Evolutionary conservation across 768 basidiomycete species (phyloP).

Genomic region (Boletus huronensis): DNA sequence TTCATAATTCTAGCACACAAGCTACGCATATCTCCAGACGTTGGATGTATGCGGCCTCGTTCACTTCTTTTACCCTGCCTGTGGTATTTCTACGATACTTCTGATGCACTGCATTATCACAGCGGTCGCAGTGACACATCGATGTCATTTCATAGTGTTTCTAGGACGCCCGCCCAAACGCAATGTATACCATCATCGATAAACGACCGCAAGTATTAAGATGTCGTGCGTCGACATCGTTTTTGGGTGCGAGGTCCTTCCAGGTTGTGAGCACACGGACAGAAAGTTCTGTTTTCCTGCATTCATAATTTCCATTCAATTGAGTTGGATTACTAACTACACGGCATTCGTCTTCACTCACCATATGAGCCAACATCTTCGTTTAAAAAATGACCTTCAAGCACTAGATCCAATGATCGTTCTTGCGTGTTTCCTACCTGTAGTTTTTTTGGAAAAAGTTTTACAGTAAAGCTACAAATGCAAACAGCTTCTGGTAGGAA

Average conservation of each 20-base stretch:
- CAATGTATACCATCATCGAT: conserved; percentile 4
- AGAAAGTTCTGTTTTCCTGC: not conserved
- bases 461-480: too few species aligned
- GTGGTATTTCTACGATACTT: conserved; percentile 1
- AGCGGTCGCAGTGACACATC: not conserved
- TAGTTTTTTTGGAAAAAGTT: too few species aligned
- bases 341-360: not conserved
- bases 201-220: not conserved
- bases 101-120: conserved; percentile 9
- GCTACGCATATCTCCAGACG: not conserved
- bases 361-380: not conserved
- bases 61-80: not conserved
- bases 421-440: too few species aligned
- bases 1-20: conserved; percentile 8
- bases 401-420: too few species aligned
- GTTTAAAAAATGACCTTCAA: not conserved
- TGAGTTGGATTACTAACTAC: not conserved
- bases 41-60: conserved; percentile 3
- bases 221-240: not conserved
- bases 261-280: not conserved
- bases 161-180: not conserved
- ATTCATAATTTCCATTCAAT: not conserved
- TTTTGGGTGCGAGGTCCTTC: not conserved
- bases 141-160: conserved; percentile 2
- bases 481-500: too few species aligned